Evolutionary conservation across 805 yeast genomes (phyloP).

Genomic region (Zygoascus tannicola): DNA sequence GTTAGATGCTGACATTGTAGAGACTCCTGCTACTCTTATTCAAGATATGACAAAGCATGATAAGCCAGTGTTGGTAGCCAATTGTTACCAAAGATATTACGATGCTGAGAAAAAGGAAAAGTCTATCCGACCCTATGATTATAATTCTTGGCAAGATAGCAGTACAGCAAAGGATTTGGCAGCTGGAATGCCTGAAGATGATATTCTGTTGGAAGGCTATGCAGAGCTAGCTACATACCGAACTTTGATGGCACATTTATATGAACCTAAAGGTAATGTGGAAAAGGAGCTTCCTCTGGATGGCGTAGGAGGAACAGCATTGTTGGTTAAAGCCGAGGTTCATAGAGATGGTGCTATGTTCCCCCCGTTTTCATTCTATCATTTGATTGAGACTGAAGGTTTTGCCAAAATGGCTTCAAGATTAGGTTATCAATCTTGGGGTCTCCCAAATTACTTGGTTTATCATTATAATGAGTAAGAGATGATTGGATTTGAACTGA

Average conservation of each 20-base stretch:
- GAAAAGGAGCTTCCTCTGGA: conserved; percentile 60
- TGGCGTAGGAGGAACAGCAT: conserved; percentile 98
- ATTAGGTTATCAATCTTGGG: conserved; percentile 81
- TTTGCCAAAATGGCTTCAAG: conserved; percentile 95
- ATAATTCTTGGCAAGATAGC: conserved; percentile 74
- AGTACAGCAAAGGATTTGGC: conserved; percentile 77
- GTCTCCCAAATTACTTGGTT: conserved; percentile 90
- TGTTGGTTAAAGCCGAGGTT: conserved; percentile 92
- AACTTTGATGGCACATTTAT: conserved; percentile 85
- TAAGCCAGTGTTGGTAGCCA: conserved; percentile 83
- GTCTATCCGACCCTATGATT: conserved; percentile 81
- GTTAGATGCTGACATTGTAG: conserved; percentile 93
- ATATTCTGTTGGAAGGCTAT: conserved; percentile 91
- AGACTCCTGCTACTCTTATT: conserved; percentile 71
- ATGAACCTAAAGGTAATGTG: conserved; percentile 58
- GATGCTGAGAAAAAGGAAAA: conserved; percentile 49
- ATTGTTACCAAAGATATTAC: conserved; percentile 77
- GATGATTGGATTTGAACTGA: too few relatives aligned
- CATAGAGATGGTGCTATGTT: conserved; percentile 99
- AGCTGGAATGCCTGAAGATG: conserved; percentile 65
- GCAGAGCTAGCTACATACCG: conserved; percentile 88
- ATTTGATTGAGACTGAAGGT: conserved; percentile 95
- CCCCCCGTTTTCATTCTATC: conserved; percentile 96
- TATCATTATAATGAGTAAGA: conserved; percentile 74
- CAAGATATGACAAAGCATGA: conserved; percentile 83